Evolutionary conservation across 129 eudicot species (phyloP).

Genomic region (Glebionis coronaria): DNA sequence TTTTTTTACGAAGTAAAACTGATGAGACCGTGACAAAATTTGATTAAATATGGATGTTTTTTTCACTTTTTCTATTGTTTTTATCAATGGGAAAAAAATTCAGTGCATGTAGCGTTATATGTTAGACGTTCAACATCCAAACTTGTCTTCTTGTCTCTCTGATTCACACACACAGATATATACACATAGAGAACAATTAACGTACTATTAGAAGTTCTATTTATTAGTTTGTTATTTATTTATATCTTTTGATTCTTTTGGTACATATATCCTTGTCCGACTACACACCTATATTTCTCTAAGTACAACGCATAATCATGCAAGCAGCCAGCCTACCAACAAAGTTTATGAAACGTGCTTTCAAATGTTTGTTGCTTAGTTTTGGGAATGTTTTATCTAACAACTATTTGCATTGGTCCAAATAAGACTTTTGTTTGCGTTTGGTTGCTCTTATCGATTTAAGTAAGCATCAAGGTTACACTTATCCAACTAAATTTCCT

Average conservation of each 20-base stretch:
- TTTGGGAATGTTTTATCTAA: not conserved
- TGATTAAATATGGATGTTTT: too few species aligned
- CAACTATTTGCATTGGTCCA: not conserved
- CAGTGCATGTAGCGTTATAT: too few species aligned
- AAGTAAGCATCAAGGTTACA: not conserved
- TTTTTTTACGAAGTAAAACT: too few species aligned
- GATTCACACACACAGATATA: too few species aligned
- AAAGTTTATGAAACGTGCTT: conserved; percentile 85
- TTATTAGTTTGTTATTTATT: conserved; percentile 3
- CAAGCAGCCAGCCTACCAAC: conserved; percentile 96
- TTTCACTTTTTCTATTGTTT: too few species aligned
- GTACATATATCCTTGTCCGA: conserved; percentile 82
- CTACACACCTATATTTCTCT: conserved; percentile 86
- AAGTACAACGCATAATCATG: conserved; percentile 76
- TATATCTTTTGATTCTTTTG: conserved; percentile 4
- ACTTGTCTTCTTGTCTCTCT: too few species aligned
- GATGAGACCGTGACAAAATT: too few species aligned
- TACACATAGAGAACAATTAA: too few species aligned
- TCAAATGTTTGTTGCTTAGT: conserved; percentile 54
- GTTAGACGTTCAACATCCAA: too few species aligned
- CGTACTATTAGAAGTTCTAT: conserved; percentile 1
- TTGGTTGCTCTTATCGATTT: not conserved
- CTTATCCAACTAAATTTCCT: conserved; percentile 7
- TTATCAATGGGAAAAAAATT: too few species aligned
- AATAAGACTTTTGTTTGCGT: not conserved